Evolutionary conservation across 2,329 filamentous ascomycete species (phyloP), one percentile per base, ranked within the genome.

Genomic region (Colletotrichum orbiculare): DNA sequence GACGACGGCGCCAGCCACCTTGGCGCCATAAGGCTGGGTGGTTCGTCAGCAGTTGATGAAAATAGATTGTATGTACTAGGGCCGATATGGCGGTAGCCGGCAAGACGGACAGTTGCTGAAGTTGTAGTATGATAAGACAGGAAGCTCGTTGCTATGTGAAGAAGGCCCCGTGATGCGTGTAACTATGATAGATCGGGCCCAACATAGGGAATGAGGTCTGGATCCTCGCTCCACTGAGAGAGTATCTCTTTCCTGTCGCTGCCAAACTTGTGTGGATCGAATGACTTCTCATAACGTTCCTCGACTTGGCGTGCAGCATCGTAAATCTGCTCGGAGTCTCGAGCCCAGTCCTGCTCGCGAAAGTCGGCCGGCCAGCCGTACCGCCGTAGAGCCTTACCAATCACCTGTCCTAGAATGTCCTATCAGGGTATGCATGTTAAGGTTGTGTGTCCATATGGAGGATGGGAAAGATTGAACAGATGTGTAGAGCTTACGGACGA

Each of bases 321-420:
- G 39, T 61, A 54, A 41, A 61, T 9, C 34, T 53, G 49, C 41
- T 55, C 58, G 8, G 49, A 47, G 49, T 57, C 60, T 15, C 52
- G 45, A 33, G 53, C 53, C 60, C 60, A 63, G 38, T 56, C 53
- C 41, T 57, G 39, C 12, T 56, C 60, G 33, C 53, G 60, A 37
- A 63, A 63, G 6, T 43, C 33, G 15, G 25, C 35, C n/a, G 60
- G 60, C 60, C 60, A 63, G 45, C 53, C 53, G 45, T 63, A 63
- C 9, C 8, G 17, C 33, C n/a, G 43, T 2, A 61, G 50, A 3
- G 50, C 43, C 37, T 61, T 61, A 33, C 58, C 50, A 54, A 61
- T 54, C 4, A 48, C 42, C 17, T 17, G 50, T n/a, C 49, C 50
- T n/a, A 52, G 34, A 35, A 61, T 10, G 4, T 54, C 49, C 50